phyloP scores from a whole-genome alignment of 345 rosid species.

The Ailanthus altissimus region DNA sequence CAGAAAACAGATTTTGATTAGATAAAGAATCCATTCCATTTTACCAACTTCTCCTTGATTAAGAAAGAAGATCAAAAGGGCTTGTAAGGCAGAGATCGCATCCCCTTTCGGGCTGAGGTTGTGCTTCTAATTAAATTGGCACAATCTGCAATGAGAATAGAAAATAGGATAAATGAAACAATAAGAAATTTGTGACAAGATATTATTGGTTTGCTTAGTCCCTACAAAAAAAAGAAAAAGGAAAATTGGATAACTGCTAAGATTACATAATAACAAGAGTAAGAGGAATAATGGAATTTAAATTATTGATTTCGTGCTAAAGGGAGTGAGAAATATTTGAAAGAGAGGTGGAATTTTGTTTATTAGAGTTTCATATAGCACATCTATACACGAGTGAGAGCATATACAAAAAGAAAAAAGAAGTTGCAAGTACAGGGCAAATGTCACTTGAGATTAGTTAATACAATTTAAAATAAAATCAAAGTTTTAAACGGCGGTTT shows the following conservation, averaged over 20 bases:
- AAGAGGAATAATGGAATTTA: not conserved
- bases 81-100: not conserved
- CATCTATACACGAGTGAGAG: no score
- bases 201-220: not conserved
- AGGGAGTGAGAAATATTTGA: not conserved
- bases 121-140: not conserved
- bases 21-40: not conserved
- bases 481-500: not conserved
- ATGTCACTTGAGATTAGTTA: not conserved
- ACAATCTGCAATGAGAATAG: slow-evolving; percentile 28
- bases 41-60: not conserved
- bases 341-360: not conserved
- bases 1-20: not conserved
- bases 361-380: no score
- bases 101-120: not conserved
- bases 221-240: no score
- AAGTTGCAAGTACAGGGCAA: no score
- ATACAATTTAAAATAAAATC: not conserved
- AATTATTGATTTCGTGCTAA: not conserved
- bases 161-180: no score
- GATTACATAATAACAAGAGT: not conserved
- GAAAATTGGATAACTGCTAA: not conserved
- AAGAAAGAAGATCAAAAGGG: not conserved
- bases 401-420: no score
- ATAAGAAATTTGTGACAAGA: no score